Evolutionary conservation across 2,329 filamentous ascomycete species (phyloP), one percentile per base, ranked within the genome.

Genomic region (Penicillium rolfsii): DNA sequence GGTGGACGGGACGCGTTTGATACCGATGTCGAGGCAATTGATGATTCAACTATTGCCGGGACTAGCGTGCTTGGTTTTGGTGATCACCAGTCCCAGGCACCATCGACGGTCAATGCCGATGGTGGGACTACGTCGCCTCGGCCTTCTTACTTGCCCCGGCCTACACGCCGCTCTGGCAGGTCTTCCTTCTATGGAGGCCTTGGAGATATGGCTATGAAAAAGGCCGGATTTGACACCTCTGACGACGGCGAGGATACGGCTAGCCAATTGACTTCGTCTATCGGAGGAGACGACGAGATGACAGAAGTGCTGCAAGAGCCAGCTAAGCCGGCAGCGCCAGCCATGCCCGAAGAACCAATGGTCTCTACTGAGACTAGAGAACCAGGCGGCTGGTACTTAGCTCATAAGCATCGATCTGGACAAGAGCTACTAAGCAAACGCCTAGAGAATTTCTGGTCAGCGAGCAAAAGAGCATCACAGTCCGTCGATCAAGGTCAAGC

Each of bases 11-110:
- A 79, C 60, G 68, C 73, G 61, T 80, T 80, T 62, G 77, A 80
- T 61, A 80, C 77, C 5, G 77, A 80, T 62, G 76, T 79, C 8
- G 77, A 80, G 59, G 77, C 73, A 11, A 67, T 79, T 9, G 77
- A 80, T 68, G 77, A 80, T 63, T 79, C 77, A 3, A 79, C 77
- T 6, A 73, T 78, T 66, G 73, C 72, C 2, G 73, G 68, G 22
- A 75, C 73, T 24, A 79, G 80, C 69, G 60, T 81, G 58, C 62
- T 77, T 56, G 73, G 70, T 33, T 67, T 64, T 57, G 74, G 77
- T 43, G 73, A 76, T 53, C 60, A 60, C 52, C 68, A 71, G 30
- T 64, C 68, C 36, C 70, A 70, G 52, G 59, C 64, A 48, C 59
- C 67, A 19, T 64, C 63, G 19, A 65, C 64, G 41, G 55, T 46